phyloP scores from a whole-genome alignment of 306 rosid species.

The Prunus mira region DNA sequence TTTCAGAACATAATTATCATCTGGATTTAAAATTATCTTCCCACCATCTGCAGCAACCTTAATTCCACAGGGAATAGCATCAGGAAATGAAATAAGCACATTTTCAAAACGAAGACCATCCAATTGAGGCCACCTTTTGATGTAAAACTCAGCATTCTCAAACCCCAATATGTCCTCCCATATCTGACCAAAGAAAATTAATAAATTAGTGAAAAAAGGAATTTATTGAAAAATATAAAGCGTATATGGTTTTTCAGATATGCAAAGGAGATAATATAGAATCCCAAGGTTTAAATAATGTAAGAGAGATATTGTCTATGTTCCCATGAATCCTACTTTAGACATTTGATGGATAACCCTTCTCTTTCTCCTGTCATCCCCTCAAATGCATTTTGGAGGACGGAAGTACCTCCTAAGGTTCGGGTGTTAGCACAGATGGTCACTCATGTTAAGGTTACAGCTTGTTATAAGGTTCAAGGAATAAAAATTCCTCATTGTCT shows the following conservation, averaged over 20 bases:
- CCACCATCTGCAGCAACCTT: conserved; percentile 89
- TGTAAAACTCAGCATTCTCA: conserved; percentile 98
- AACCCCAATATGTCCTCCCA: conserved; percentile 99
- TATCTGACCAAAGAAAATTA: conserved; percentile 57
- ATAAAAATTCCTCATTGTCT: background rate
- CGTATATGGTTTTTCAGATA: background rate
- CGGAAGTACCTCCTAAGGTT: background rate
- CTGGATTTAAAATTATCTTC: conserved; percentile 82
- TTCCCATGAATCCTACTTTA: background rate
- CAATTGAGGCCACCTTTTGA: conserved; percentile 85
- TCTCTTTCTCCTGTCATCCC: background rate
- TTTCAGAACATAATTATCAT: conserved; percentile 67
- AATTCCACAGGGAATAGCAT: conserved; percentile 94
- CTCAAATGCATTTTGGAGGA: background rate
- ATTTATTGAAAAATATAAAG: background rate
- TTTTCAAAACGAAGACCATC: conserved; percentile 67
- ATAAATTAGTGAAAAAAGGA: background rate
- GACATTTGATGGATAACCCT: background rate
- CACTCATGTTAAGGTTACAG: background rate
- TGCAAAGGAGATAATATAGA: background rate
- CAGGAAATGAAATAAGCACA: conserved; percentile 83
- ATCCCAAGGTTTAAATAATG: background rate
- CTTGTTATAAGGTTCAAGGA: no score
- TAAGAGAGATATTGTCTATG: background rate
- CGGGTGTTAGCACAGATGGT: background rate